Evolutionary conservation across 2,329 filamentous ascomycete genomes (phyloP).

Genomic region (Trichoderma sp.): DNA sequence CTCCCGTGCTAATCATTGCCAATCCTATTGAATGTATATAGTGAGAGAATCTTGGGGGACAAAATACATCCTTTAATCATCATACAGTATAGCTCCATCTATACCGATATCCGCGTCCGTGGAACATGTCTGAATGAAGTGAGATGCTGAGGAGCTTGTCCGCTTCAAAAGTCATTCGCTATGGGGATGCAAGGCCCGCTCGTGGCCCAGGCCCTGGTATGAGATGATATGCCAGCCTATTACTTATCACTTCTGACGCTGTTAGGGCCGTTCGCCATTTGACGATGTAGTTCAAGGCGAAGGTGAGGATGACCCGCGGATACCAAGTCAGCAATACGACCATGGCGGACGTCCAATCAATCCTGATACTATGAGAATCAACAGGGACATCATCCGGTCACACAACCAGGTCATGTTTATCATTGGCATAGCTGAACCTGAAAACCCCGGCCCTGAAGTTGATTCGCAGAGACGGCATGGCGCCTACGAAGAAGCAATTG

Average conservation of each 20-base stretch:
- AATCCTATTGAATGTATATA: neutral
- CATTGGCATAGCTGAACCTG: slow-evolving; percentile 62
- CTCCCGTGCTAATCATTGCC: neutral
- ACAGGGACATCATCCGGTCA: slow-evolving; percentile 58
- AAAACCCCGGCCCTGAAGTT: slow-evolving; percentile 46
- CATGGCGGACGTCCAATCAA: slow-evolving; percentile 58
- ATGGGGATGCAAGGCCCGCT: slow-evolving; percentile 60
- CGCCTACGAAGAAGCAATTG: slow-evolving; percentile 50
- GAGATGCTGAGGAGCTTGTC: neutral
- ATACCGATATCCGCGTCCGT: neutral
- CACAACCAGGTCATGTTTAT: slow-evolving; percentile 66
- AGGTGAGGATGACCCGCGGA: slow-evolving; percentile 44
- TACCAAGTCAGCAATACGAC: slow-evolving; percentile 54
- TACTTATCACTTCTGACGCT: neutral
- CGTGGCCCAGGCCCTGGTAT: slow-evolving; percentile 58
- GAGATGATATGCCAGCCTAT: slow-evolving; percentile 24
- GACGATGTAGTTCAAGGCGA: slow-evolving; percentile 57
- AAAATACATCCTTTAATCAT: neutral
- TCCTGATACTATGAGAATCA: slow-evolving; percentile 54
- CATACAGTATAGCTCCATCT: neutral
- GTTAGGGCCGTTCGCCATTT: slow-evolving; percentile 60
- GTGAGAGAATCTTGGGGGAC: neutral
- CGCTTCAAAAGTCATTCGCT: slow-evolving; percentile 24
- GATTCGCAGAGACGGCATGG: slow-evolving; percentile 47
- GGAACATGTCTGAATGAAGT: slow-evolving; percentile 5